Evolutionary conservation across 768 basidiomycete species (phyloP), one percentile per base, ranked within the genome.

Genomic region (Kwoniella bestiolae): DNA sequence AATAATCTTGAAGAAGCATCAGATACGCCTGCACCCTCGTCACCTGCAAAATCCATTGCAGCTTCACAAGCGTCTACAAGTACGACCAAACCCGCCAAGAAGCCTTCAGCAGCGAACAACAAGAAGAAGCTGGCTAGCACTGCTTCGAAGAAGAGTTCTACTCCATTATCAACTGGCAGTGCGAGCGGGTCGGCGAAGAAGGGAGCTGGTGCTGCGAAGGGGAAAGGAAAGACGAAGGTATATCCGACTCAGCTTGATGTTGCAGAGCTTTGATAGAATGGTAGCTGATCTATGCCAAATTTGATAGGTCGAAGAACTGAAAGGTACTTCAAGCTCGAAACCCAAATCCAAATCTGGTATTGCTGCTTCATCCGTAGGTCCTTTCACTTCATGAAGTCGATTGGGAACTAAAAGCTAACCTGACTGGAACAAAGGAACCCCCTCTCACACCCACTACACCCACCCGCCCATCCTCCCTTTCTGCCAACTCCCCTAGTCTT

Each of bases 241-340:
- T 8, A 59, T 59, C 12, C 16, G 32, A 16, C 16, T 25, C 16
- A 16, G 26, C 11, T 21, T n/a, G 28, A 6, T 47, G 14, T 31
- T 11, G 28, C 28, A 8, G 23, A 29, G 6, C 21, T 11, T 21
- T 11, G 41, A 25, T 11, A 23, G 23, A 56, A 38, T 12, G 12
- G 38, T 26, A 8, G 52, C 21, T 44, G 38, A 47, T 34, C 9
- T 14, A 18, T 35, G 8, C 35, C 25, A 38, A 14, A 29, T 44
- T 7, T 25, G 32, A 55, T 25, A 68, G 67, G 65, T 70, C 18
- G 60, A 70, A 34, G 65, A 66, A 21, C 41, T 70, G 16, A 70
- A 70, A 53, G 60, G 32, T 5, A 14, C 46, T 18, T 50, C 55
- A 8, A 66, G 38, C 38, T 41, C 38, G 18, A 41, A 41, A 41